Conservation (phyloP, 306 rosid genomes). For the Lagenaria siceraria region DNA sequence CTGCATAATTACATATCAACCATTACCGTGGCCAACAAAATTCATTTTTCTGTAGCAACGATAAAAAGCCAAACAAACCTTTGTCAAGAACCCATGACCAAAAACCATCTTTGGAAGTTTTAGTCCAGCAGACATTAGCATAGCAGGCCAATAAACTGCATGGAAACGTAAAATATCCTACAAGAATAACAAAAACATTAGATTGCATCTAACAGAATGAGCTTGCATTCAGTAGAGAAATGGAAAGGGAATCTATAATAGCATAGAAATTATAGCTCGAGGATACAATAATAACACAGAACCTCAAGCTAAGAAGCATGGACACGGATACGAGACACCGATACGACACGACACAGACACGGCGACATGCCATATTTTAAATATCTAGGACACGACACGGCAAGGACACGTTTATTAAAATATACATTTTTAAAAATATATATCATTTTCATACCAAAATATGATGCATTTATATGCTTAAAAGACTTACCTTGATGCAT, state of each 20-base stretch:
- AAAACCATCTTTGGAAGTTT: conserved; percentile 86
- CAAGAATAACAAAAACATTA: conserved; percentile 12
- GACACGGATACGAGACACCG: no score
- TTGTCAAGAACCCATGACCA: conserved; percentile 96
- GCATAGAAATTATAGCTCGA: neutral
- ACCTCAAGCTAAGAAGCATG: no score
- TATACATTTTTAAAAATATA: no score
- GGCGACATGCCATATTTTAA: no score
- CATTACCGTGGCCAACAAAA: neutral
- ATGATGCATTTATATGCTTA: no score
- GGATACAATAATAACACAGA: neutral
- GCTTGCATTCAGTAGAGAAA: neutral
- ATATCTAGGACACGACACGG: no score
- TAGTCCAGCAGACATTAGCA: conserved; percentile 93
- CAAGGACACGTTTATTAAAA: no score
- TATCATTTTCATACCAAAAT: no score
- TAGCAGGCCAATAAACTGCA: conserved; percentile 98
- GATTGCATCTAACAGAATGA: neutral
- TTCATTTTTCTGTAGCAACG: neutral
- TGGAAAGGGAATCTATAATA: neutral
- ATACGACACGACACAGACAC: no score
- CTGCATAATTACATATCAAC: neutral
- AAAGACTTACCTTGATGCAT: no score
- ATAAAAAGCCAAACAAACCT: conserved; percentile 34
- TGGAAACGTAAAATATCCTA: conserved; percentile 95